phyloP scores from a whole-genome alignment of 495 filamentous ascomycete genomes.

The Xeromyces bisporus region DNA sequence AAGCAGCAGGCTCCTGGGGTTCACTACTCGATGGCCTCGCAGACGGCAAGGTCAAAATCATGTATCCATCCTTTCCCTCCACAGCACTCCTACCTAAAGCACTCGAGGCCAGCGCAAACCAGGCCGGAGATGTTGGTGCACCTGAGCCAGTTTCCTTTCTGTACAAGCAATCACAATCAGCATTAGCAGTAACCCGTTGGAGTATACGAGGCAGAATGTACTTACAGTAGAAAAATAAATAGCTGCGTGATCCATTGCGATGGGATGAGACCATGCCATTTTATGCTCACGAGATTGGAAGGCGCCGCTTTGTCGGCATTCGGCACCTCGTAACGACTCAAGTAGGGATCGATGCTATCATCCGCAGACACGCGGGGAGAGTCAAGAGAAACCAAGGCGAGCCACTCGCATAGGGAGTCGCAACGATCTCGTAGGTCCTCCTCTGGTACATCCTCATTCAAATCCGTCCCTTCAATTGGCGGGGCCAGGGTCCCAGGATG shows the following conservation, averaged over 20 bases:
- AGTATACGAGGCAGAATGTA: conserved; percentile 2
- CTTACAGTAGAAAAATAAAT: conserved; percentile 26
- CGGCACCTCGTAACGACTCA: conserved; percentile 65
- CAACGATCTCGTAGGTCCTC: conserved; percentile 41
- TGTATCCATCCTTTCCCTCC: conserved; percentile 29
- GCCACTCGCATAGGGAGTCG: conserved; percentile 64
- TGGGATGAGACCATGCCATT: conserved; percentile 32
- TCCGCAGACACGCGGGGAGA: conserved; percentile 50
- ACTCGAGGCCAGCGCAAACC: conserved; percentile 25
- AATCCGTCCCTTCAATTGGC: conserved; percentile 23
- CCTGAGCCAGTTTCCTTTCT: conserved; percentile 9
- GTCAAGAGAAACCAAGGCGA: conserved; percentile 51
- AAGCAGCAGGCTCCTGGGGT: not conserved
- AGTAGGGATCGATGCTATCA: conserved; percentile 65
- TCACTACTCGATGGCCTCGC: not conserved
- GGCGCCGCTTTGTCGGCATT: conserved; percentile 12
- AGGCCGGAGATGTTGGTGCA: conserved; percentile 5
- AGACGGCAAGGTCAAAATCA: conserved; percentile 16
- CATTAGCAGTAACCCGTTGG: conserved; percentile 2
- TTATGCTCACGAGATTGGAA: conserved; percentile 21
- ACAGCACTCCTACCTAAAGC: conserved; percentile 21
- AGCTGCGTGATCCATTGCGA: conserved; percentile 24
- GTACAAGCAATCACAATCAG: not conserved
- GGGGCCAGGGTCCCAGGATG: conserved; percentile 31
- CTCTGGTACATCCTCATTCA: conserved; percentile 19